Conservation (phyloP, 306 rosid genomes). For the Abrus pulchellus region DNA sequence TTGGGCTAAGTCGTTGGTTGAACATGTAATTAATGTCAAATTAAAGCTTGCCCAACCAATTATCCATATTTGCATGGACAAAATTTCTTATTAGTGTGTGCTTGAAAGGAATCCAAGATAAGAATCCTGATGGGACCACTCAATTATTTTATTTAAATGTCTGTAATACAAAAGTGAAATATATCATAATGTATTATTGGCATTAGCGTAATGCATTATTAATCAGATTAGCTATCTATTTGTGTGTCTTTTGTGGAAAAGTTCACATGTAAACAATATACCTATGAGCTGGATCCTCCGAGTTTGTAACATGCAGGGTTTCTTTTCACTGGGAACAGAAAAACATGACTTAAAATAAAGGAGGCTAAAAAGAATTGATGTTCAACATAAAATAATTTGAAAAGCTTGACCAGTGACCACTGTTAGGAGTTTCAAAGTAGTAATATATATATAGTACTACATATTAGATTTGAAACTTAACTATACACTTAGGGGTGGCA, state of each 20-base stretch:
- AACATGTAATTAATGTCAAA: slow-evolving; percentile 20
- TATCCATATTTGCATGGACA: slow-evolving; percentile 30
- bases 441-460: neutral
- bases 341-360: slow-evolving; percentile 35
- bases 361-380: slow-evolving; percentile 27
- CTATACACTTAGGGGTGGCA: neutral
- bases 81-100: slow-evolving; percentile 6
- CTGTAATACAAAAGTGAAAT: slow-evolving; percentile 11
- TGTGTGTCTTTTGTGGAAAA: slow-evolving; percentile 52
- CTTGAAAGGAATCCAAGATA: slow-evolving; percentile 44
- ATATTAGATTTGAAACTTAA: neutral
- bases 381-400: slow-evolving; percentile 10
- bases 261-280: slow-evolving; percentile 46
- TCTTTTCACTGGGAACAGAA: slow-evolving; percentile 47
- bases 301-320: slow-evolving; percentile 41
- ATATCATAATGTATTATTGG: slow-evolving; percentile 42
- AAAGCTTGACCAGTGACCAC: neutral
- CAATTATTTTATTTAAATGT: slow-evolving; percentile 41
- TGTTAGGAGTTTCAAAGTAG: slow-evolving; percentile 15
- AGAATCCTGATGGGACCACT: slow-evolving; percentile 38
- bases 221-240: slow-evolving; percentile 30
- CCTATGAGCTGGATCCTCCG: slow-evolving; percentile 55
- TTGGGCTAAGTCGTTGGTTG: slow-evolving; percentile 37
- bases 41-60: neutral
- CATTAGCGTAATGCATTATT: slow-evolving; percentile 47